Percentiles rank a stretch among this genome's conserved stretches.
Conservation (phyloP, 2,329 filamentous ascomycete genomes). For the Acarospora socialis region DNA sequence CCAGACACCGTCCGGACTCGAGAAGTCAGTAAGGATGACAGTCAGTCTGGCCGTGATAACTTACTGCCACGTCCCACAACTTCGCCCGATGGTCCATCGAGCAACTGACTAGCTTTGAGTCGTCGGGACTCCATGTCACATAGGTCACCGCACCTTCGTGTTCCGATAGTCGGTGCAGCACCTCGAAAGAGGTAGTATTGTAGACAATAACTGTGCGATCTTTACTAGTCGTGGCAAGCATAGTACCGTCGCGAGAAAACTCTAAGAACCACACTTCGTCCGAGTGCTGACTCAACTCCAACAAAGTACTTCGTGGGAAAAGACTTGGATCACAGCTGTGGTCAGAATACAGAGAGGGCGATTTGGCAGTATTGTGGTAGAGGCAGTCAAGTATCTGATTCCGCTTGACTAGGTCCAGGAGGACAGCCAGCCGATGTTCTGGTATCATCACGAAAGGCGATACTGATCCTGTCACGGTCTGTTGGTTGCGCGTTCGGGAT, state of each 20-base stretch:
- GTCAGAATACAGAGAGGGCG: constrained; percentile 78
- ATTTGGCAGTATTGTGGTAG: constrained; percentile 68
- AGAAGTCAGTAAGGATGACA: neutral
- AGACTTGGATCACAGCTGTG: constrained; percentile 67
- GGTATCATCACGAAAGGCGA: constrained; percentile 96
- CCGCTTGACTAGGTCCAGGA: constrained; percentile 73
- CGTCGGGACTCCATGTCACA: constrained; percentile 83
- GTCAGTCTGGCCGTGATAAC: constrained; percentile 16
- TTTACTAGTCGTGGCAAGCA: constrained; percentile 67
- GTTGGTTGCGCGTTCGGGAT: constrained; percentile 5
- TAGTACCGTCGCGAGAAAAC: constrained; percentile 77
- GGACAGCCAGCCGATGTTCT: constrained; percentile 67
- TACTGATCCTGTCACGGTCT: constrained; percentile 52
- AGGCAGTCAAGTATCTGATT: constrained; percentile 70
- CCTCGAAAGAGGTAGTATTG: constrained; percentile 55
- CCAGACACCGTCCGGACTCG: constrained; percentile 49
- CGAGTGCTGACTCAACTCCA: constrained; percentile 56
- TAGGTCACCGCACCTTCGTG: constrained; percentile 63
- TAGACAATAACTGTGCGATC: constrained; percentile 69
- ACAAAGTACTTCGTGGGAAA: constrained; percentile 59
- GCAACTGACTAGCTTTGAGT: constrained; percentile 73
- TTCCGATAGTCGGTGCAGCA: constrained; percentile 47
- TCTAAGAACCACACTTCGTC: constrained; percentile 86
- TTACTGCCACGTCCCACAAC: constrained; percentile 59
- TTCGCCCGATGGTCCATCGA: constrained; percentile 58